Conservation (phyloP, 140 eudicot genomes). For the Stevia rebaudiana region DNA sequence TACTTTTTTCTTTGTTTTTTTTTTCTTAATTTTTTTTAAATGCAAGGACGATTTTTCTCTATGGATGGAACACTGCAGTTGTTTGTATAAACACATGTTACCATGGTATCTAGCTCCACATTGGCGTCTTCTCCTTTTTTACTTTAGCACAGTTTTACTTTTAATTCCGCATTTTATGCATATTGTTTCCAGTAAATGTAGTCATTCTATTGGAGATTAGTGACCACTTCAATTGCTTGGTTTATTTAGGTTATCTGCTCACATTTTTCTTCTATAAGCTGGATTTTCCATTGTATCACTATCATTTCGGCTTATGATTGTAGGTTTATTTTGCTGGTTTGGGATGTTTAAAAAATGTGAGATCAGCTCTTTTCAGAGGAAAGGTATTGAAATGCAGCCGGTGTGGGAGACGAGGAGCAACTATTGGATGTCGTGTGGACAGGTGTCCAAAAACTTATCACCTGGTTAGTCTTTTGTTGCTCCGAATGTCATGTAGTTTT, state of each 20-base stretch:
- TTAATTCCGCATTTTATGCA: not conserved
- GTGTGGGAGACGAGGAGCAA: slow-evolving; percentile 94
- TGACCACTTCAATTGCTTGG: slow-evolving; percentile 22
- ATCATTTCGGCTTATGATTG: slow-evolving; percentile 18
- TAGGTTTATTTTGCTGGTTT: slow-evolving; percentile 98
- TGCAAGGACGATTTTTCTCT: slow-evolving; percentile 1
- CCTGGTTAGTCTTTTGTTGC: slow-evolving; percentile 45
- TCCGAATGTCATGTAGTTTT: not conserved
- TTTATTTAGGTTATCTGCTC: slow-evolving; percentile 17
- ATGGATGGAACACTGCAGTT: not conserved
- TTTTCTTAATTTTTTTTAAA: not conserved
- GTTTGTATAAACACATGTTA: not conserved
- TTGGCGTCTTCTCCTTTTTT: slow-evolving; percentile 1
- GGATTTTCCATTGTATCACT: slow-evolving; percentile 6
- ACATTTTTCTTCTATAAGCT: not conserved
- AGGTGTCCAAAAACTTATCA: slow-evolving; percentile 97
- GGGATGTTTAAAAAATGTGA: slow-evolving; percentile 90
- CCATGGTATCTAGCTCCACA: not conserved
- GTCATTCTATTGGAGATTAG: slow-evolving; percentile 27
- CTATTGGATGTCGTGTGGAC: slow-evolving; percentile 98
- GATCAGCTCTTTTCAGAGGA: slow-evolving; percentile 97
- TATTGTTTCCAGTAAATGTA: slow-evolving; percentile 15
- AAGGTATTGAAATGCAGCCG: slow-evolving; percentile 84
- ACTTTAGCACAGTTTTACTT: slow-evolving; percentile 9
- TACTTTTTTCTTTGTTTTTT: not conserved